A percentile compares a stretch with the other conserved stretches of the same genome.
Conservation (phyloP, 331 rosid genomes). For the Rhamnella rubrinervis region DNA sequence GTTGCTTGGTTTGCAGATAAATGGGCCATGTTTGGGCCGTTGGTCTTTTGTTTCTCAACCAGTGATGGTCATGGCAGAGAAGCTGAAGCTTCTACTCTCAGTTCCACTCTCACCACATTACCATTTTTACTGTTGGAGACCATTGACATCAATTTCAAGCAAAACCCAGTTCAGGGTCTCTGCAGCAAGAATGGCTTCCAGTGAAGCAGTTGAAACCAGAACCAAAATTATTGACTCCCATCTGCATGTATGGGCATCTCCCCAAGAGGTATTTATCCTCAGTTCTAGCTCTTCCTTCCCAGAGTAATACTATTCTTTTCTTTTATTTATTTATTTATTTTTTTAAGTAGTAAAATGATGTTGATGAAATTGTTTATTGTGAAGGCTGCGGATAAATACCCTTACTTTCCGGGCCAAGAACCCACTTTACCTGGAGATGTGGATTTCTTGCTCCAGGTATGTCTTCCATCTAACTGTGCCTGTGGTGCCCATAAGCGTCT, state of each 20-base stretch:
- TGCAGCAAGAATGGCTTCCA: slow-evolving; percentile 39
- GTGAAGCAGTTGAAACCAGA: slow-evolving; percentile 13
- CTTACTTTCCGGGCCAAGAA: slow-evolving; percentile 77
- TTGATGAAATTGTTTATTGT: neutral
- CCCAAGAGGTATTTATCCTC: slow-evolving; percentile 48
- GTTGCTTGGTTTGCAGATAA: neutral
- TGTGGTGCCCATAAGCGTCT: neutral
- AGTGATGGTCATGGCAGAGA: slow-evolving; percentile 31
- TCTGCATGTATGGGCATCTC: slow-evolving; percentile 92
- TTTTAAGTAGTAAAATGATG: neutral
- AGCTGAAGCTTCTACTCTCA: slow-evolving; percentile 34
- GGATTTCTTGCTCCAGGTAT: slow-evolving; percentile 73
- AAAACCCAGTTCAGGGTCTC: slow-evolving; percentile 20
- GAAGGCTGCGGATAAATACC: slow-evolving; percentile 67
- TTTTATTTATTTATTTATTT: neutral
- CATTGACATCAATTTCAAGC: slow-evolving; percentile 7
- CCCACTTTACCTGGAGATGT: slow-evolving; percentile 68
- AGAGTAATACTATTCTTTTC: neutral
- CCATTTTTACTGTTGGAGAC: neutral
- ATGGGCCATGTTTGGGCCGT: slow-evolving; percentile 10
- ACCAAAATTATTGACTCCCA: slow-evolving; percentile 70
- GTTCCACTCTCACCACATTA: slow-evolving; percentile 3
- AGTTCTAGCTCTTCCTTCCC: too few species aligned
- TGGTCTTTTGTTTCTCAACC: slow-evolving; percentile 4
- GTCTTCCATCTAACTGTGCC: neutral